Conservation (phyloP, 495 filamentous ascomycete genomes). For the Aspergillus wentii region DNA sequence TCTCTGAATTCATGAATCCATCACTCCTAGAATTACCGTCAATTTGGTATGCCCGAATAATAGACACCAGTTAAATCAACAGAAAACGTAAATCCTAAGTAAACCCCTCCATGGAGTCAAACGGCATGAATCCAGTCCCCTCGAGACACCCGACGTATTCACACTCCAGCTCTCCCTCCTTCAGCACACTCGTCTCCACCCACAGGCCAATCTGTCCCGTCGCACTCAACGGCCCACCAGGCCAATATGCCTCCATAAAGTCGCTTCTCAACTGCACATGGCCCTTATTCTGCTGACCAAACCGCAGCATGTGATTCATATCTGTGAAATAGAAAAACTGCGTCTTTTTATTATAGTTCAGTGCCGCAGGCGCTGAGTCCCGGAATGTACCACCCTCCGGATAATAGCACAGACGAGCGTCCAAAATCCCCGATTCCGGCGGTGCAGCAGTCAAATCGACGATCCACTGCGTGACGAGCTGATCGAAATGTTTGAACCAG, state of each 20-base stretch:
- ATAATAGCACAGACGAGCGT: constrained; percentile 14
- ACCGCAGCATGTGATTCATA: constrained; percentile 18
- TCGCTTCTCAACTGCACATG: constrained; percentile 19
- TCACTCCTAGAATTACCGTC: no score
- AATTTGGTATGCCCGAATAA: no score
- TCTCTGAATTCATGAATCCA: no score
- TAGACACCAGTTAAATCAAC: no score
- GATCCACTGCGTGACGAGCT: constrained; percentile 17
- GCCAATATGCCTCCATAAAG: constrained; percentile 20
- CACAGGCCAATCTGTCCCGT: constrained; percentile 16
- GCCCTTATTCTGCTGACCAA: constrained; percentile 14
- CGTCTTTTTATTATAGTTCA: constrained; percentile 19
- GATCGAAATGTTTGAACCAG: constrained; percentile 20
- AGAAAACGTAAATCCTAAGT: no score
- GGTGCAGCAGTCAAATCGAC: constrained; percentile 12
- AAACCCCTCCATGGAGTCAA: no score
- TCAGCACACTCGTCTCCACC: constrained; percentile 25
- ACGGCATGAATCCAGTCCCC: constrained; percentile 23
- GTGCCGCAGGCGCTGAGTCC: background rate
- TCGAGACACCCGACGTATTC: constrained; percentile 28
- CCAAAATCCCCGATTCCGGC: constrained; percentile 15
- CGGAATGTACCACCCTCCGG: constrained; percentile 6
- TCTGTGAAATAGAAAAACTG: constrained; percentile 28
- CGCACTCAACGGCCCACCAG: constrained; percentile 10
- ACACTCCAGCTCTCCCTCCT: constrained; percentile 16